These are phyloP conservation scores for Pseudocercospora cruenta DNA, from an alignment of 2,329 filamentous ascomycete genomes.

Conservation along the genomic window DNA sequence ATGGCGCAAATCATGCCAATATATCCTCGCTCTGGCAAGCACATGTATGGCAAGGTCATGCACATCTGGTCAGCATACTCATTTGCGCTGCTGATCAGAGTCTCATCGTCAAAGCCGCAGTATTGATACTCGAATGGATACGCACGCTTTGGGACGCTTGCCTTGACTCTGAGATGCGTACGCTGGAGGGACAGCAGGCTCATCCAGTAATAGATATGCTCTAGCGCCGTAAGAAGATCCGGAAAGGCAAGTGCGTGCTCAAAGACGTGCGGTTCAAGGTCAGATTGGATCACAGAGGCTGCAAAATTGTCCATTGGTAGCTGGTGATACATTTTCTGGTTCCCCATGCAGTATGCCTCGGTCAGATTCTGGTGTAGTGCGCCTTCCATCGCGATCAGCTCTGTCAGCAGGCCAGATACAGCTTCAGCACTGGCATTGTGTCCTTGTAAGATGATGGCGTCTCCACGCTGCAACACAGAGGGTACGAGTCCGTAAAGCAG, in stretches of 20 bases:
- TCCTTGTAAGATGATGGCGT: constrained; percentile 1
- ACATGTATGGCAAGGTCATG: constrained; percentile 17
- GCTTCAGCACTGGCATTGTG: background rate
- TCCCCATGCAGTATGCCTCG: background rate
- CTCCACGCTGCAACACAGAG: constrained; percentile 8
- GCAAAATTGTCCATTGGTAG: background rate
- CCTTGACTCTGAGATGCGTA: constrained; percentile 9
- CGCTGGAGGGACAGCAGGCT: constrained; percentile 8
- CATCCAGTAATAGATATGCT: constrained; percentile 20
- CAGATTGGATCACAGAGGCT: background rate
- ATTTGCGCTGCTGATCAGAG: background rate
- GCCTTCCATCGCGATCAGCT: background rate
- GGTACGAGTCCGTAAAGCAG: constrained; percentile 7
- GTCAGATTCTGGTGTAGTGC: constrained; percentile 4
- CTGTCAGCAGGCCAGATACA: background rate
- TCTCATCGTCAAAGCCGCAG: constrained; percentile 6
- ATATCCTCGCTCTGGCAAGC: constrained; percentile 15
- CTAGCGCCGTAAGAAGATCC: constrained; percentile 5
- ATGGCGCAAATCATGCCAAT: constrained; percentile 14
- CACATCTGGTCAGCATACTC: constrained; percentile 16
- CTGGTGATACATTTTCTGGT: background rate
- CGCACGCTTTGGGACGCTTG: background rate
- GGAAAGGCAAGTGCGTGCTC: constrained; percentile 8
- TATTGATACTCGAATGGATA: constrained; percentile 10
- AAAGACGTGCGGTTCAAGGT: background rate